phyloP scores from a whole-genome alignment of 805 yeast genomes.

The Nakazawaea anatomiae region DNA sequence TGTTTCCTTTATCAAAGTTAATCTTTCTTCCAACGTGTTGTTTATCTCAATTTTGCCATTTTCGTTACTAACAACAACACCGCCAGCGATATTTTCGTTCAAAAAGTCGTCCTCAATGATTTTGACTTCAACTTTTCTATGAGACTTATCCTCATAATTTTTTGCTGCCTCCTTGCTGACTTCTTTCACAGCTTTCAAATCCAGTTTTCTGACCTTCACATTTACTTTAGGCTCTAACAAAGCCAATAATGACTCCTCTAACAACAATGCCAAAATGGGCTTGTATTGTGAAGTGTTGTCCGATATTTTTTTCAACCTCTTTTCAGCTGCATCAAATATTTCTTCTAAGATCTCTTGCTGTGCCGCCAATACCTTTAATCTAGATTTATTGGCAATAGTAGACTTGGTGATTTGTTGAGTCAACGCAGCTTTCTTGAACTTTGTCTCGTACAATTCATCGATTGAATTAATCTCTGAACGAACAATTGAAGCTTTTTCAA shows the following conservation, averaged over 20 bases:
- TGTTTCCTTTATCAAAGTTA: conserved; percentile 71
- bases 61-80: conserved; percentile 66
- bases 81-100: conserved; percentile 72
- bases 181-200: conserved; percentile 52
- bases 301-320: conserved; percentile 53
- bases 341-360: conserved; percentile 75
- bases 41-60: conserved; percentile 81
- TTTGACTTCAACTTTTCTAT: conserved; percentile 46
- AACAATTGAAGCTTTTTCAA: conserved; percentile 92
- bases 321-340: conserved; percentile 66
- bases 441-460: conserved; percentile 72
- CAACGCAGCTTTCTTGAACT: conserved; percentile 84
- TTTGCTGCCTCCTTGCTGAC: conserved; percentile 58
- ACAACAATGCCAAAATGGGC: conserved; percentile 66
- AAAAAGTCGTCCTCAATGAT: conserved; percentile 55
- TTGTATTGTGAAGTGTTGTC: conserved; percentile 55
- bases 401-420: conserved; percentile 95
- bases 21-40: conserved; percentile 93
- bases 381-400: conserved; percentile 90
- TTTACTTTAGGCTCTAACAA: conserved; percentile 66
- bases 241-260: conserved; percentile 70
- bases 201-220: conserved; percentile 63
- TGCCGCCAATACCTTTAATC: conserved; percentile 83
- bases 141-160: conserved; percentile 58
- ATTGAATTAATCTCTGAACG: conserved; percentile 88